Evolutionary conservation across 306 rosid species (phyloP).

Genomic region (Quercus dentata): DNA sequence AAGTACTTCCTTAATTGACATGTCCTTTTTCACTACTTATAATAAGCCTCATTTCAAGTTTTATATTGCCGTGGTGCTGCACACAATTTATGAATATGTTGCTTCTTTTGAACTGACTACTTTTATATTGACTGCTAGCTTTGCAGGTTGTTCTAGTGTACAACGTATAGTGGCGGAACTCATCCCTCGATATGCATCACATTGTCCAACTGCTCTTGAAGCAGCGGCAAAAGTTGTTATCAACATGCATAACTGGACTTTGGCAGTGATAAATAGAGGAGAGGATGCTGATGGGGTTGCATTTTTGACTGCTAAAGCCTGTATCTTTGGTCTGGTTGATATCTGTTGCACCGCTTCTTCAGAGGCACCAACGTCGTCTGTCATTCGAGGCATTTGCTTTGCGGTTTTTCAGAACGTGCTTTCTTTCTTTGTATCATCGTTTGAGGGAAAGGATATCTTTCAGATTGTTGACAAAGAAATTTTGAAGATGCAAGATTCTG

Average conservation of each 20-base stretch:
- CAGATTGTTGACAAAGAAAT: conserved; percentile 52
- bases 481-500: conserved; percentile 55
- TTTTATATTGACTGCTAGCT: conserved; percentile 25
- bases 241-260: conserved; percentile 72
- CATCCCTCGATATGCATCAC: conserved; percentile 83
- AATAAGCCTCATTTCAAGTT: too few relatives aligned
- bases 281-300: conserved; percentile 68
- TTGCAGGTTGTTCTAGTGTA: conserved; percentile 79
- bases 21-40: too few relatives aligned
- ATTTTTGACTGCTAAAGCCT: conserved; percentile 71
- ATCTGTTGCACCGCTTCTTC: conserved; percentile 65
- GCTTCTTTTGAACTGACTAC: background rate
- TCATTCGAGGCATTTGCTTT: conserved; percentile 69
- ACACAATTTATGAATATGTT: too few relatives aligned
- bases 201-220: conserved; percentile 87
- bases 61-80: too few relatives aligned
- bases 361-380: conserved; percentile 66
- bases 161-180: conserved; percentile 83
- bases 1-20: too few relatives aligned
- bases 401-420: conserved; percentile 77
- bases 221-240: conserved; percentile 75
- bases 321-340: conserved; percentile 71
- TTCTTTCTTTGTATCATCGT: conserved; percentile 50
- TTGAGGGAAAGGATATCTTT: conserved; percentile 69
- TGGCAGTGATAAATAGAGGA: conserved; percentile 52